Base-by-base conservation (phyloP, 1,284 basidiomycete genomes). In the Cystobasidium slooffiae region DNA sequence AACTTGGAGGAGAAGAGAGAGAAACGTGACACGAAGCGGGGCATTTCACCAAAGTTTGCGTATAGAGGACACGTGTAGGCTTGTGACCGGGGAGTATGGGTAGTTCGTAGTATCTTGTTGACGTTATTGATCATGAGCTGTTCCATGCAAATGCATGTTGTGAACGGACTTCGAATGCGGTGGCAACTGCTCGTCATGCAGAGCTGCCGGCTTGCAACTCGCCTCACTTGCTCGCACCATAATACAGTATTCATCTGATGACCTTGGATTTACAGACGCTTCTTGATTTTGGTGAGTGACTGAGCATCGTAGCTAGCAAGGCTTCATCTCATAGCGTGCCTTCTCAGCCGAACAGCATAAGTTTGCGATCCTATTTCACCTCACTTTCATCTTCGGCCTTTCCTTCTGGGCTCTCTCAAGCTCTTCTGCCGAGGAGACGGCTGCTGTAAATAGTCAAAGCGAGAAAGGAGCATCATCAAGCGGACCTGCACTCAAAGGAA, bases 1-100 rank as follows among this genome's bases (percentile, higher is more conserved):
- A 59, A 75, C 18, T 43, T 77, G 22, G 64, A 67, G 20, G 46
- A 31, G 10, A 77, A 77, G 64, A 59, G 76, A 41, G 56, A 72
- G 24, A 44, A 55, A 39, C 74, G 76, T 56, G 76, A 76, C 49
- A 5, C 74, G 8, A 24, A 63, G 46, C 31, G 47, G 49, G 64
- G 64, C 47, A 18, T 66, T 18, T 18, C 8, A 56, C 14, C 14
- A 8, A 6, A n/a, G 14, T 31, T 31, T 31, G 31, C 5, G 5
- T n/a, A 31, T 31, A 31, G 31, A 31, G 31, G 5, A 31, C 31
- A 31, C 31, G 31, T 31, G 31, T 2, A 31, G 31, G 31, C 31
- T 31, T 31, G 31, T 31, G 31, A 31, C 31, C 31, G 31, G 5
- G 31, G 31, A 5, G 31, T 31, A 5, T 31, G 31, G 31, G 31